phyloP scores from a whole-genome alignment of 805 yeast genomes.

The Ogataea polymorpha region DNA sequence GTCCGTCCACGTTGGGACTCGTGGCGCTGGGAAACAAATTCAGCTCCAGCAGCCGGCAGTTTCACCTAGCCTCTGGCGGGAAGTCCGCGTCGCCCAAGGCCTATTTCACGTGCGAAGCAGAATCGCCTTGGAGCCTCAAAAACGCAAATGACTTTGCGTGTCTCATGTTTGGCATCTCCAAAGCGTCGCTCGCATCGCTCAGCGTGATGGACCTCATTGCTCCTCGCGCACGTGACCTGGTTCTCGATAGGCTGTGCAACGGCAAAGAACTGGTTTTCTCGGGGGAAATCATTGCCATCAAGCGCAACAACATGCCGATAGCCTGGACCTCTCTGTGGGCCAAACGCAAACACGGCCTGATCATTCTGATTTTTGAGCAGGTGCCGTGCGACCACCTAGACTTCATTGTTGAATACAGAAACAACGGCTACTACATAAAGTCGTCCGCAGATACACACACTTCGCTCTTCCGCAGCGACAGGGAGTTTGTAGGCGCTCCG shows the following conservation, averaged over 20 bases:
- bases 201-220: conserved; percentile 76
- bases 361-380: conserved; percentile 85
- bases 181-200: conserved; percentile 55
- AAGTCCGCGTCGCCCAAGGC: conserved; percentile 77
- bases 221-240: conserved; percentile 70
- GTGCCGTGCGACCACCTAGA: conserved; percentile 72
- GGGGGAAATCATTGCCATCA: conserved; percentile 82
- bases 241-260: conserved; percentile 50
- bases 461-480: conserved; percentile 18
- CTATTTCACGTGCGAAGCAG: conserved; percentile 72
- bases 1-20: conserved; percentile 28
- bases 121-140: conserved; percentile 73
- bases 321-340: conserved; percentile 95
- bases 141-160: conserved; percentile 91
- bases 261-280: conserved; percentile 56
- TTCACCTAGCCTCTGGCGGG: conserved; percentile 64
- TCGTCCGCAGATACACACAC: conserved; percentile 24
- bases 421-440: conserved; percentile 20
- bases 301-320: conserved; percentile 58
- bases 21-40: conserved; percentile 16
- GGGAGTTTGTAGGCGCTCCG: background rate
- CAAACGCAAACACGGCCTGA: conserved; percentile 62
- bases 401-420: conserved; percentile 43
- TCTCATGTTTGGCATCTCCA: conserved; percentile 77
- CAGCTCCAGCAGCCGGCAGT: conserved; percentile 34